phyloP scores from a whole-genome alignment of 805 yeast genomes.

The Candida berthetii region DNA sequence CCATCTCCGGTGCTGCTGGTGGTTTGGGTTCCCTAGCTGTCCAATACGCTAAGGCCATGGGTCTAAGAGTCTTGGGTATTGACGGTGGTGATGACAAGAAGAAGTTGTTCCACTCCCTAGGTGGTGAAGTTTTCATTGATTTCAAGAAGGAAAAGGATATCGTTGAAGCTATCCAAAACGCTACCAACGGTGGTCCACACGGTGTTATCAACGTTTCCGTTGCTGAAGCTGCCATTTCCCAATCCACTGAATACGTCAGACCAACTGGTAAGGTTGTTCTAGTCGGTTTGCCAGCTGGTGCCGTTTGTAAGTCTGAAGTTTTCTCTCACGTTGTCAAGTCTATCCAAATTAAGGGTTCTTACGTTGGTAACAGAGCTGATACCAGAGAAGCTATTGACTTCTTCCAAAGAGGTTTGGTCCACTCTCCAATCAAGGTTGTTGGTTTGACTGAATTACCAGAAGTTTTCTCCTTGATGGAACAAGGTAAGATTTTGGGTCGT shows the following conservation, averaged over 20 bases:
- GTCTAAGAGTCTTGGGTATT: slow-evolving; percentile 62
- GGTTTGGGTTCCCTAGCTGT: slow-evolving; percentile 72
- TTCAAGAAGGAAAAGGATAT: slow-evolving; percentile 50
- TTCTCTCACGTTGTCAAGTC: slow-evolving; percentile 71
- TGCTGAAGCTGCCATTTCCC: slow-evolving; percentile 59
- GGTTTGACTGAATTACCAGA: slow-evolving; percentile 66
- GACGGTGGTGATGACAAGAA: slow-evolving; percentile 67
- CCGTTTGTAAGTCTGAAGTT: slow-evolving; percentile 63
- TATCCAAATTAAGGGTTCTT: slow-evolving; percentile 70
- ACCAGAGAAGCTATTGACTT: slow-evolving; percentile 76
- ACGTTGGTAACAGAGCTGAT: slow-evolving; percentile 87
- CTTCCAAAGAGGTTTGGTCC: slow-evolving; percentile 65
- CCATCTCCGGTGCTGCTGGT: slow-evolving; percentile 76
- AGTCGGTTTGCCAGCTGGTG: slow-evolving; percentile 79
- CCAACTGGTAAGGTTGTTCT: slow-evolving; percentile 64
- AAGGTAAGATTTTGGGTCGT: slow-evolving; percentile 84
- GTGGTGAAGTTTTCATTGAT: slow-evolving; percentile 61
- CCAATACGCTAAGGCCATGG: slow-evolving; percentile 77
- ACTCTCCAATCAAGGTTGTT: slow-evolving; percentile 68
- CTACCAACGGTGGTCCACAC: slow-evolving; percentile 71
- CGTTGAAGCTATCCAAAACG: slow-evolving; percentile 45
- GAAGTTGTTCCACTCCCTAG: slow-evolving; percentile 46
- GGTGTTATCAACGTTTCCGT: slow-evolving; percentile 74
- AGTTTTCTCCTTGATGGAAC: slow-evolving; percentile 72
- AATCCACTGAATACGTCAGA: slow-evolving; percentile 55